Conservation (phyloP, 129 eudicot species). For the Rutidosis leptorrhynchoides region DNA sequence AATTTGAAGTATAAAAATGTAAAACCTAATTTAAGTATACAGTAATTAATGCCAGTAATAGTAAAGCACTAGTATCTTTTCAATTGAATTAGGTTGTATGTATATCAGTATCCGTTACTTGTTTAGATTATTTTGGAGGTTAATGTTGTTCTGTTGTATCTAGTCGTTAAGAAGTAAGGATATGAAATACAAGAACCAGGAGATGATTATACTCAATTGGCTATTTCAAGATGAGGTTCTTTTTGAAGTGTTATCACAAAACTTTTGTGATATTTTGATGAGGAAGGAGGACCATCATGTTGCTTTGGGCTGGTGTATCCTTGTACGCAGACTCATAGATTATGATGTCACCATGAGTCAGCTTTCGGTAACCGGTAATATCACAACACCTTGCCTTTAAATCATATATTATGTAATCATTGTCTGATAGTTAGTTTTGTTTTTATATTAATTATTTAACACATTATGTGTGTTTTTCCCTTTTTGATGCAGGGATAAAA, state of each 20-base stretch:
- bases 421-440: too few species aligned
- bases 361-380: constrained; percentile 48
- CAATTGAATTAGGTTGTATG: neutral
- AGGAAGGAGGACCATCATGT: constrained; percentile 78
- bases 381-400: constrained; percentile 16
- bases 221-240: constrained; percentile 69
- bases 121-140: neutral
- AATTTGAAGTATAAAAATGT: constrained; percentile 17
- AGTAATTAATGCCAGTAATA: neutral
- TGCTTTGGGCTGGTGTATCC: constrained; percentile 84
- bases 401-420: neutral
- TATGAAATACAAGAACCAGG: constrained; percentile 51
- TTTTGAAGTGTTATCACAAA: constrained; percentile 47
- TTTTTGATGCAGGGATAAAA: constrained; percentile 51
- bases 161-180: constrained; percentile 60
- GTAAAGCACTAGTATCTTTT: neutral
- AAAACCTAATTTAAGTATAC: constrained; percentile 1
- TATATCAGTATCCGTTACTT: neutral
- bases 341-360: constrained; percentile 49
- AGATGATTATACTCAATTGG: constrained; percentile 79
- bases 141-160: constrained; percentile 2
- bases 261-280: constrained; percentile 45
- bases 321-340: constrained; percentile 70
- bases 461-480: neutral
- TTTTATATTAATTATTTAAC: too few species aligned